Evolutionary conservation across 2,329 filamentous ascomycete genomes (phyloP), one percentile per base, ranked within the genome.

Genomic region (Fusarium sp.): DNA sequence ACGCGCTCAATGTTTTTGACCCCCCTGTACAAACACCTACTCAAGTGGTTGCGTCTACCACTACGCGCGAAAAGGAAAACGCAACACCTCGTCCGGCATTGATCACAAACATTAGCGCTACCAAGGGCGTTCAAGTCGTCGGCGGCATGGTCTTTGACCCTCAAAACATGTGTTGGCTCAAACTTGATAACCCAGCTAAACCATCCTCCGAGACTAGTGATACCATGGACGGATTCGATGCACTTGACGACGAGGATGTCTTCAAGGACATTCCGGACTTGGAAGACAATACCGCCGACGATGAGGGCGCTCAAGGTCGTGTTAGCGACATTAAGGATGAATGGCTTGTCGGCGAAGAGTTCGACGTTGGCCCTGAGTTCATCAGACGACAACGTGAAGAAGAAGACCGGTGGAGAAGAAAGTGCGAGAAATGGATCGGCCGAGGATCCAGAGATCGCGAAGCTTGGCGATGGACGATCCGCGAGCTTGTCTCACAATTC

Each of bases 61-160:
- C 85, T 16, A 78, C 80, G 1, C 84, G 86, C 18, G 88, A 90
- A 52, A 89, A 85, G 73, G 89, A 91, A 72, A 82, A 80, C 14
- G 76, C 82, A 12, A 90, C 89, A 4, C 89, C 89, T 72, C 81
- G 90, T 65, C 85, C 93, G 12, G 94, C 95, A 8, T 86, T 99
- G 19, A 99, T 99, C 75, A 94, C 94, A 49, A 96, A 97, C 71
- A 93, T 98, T 70, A 92, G 91, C 57, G 87, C 90, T 7, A 90
- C 91, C 65, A 93, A 95, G 76, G 94, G 93, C 66, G 91, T 97
- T 16, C 94, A 98, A 80, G 92, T 98, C 37, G 94, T 98, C 61
- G 93, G 94, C n/a, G 93, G 94, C 72, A 99, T 99, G 96, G 92
- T 98, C 12, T 99, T 98, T 78, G 96, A 99, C 77, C 96, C 96